A percentile compares a stretch with the other conserved stretches of the same genome.
Conservation (phyloP, 805 yeast species). For the Yamadazyma paraphyllophila region DNA sequence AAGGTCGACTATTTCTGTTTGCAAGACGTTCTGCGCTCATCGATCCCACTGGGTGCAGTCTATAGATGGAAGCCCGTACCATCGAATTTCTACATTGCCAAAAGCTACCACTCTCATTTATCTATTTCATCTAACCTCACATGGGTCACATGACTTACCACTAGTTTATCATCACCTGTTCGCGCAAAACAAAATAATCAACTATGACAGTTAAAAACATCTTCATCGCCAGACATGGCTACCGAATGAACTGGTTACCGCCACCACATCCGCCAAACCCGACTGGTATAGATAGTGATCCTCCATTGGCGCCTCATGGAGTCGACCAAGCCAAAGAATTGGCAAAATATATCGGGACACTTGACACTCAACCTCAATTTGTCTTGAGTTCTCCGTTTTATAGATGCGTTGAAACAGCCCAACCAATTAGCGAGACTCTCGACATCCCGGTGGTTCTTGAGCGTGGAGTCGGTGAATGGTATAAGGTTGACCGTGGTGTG, state of each 20-base stretch:
- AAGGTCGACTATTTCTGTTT: no score
- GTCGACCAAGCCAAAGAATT: constrained; percentile 82
- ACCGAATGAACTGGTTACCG: constrained; percentile 78
- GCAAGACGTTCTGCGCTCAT: no score
- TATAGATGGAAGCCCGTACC: no score
- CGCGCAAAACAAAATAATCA: background rate
- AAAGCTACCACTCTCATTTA: no score
- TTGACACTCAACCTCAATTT: constrained; percentile 62
- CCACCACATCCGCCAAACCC: constrained; percentile 77
- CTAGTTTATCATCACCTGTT: background rate
- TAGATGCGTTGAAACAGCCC: constrained; percentile 80
- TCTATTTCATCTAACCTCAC: no score
- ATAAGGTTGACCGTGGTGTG: constrained; percentile 60
- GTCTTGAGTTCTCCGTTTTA: constrained; percentile 84
- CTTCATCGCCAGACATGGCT: constrained; percentile 84
- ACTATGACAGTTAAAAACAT: constrained; percentile 51
- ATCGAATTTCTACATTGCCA: no score
- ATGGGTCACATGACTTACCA: background rate
- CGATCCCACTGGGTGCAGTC: no score
- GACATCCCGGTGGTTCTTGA: constrained; percentile 65
- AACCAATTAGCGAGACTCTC: constrained; percentile 62
- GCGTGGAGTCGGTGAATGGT: constrained; percentile 92
- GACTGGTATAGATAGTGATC: constrained; percentile 89
- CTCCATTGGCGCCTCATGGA: constrained; percentile 85
- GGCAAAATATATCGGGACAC: constrained; percentile 49